A percentile compares a stretch with the other conserved stretches of the same genome.
Evolutionary conservation across 2,329 filamentous ascomycete genomes (phyloP).

Genomic region (Diaporthe nobilis): DNA sequence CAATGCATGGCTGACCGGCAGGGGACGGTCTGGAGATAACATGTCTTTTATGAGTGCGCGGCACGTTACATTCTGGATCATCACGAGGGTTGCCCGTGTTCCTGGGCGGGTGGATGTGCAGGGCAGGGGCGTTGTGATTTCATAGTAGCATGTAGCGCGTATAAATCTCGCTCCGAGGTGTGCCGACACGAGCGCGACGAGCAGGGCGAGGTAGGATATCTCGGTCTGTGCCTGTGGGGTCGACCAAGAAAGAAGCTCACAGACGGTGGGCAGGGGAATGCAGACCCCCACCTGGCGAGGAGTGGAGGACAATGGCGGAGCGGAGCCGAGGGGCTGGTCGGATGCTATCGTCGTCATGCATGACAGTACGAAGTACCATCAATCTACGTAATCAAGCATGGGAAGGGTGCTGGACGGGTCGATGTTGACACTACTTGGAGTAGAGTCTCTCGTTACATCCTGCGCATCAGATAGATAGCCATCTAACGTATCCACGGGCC

Average conservation of each 20-base stretch:
- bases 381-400: neutral
- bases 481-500: neutral
- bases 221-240: constrained; percentile 3
- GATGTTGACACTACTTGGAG: neutral
- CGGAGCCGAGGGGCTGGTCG: neutral
- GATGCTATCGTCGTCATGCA: constrained; percentile 19
- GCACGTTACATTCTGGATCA: constrained; percentile 20
- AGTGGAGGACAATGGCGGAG: neutral
- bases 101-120: constrained; percentile 3
- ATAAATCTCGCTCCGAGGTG: constrained; percentile 19
- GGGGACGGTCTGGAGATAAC: constrained; percentile 3
- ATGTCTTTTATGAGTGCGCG: constrained; percentile 21
- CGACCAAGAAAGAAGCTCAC: constrained; percentile 2
- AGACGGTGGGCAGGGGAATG: neutral
- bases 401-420: neutral
- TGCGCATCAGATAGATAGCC: neutral
- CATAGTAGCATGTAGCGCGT: neutral
- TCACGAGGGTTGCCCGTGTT: constrained; percentile 20
- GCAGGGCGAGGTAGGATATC: neutral
- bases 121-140: constrained; percentile 6
- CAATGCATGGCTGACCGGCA: neutral
- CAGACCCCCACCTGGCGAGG: constrained; percentile 7
- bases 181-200: constrained; percentile 14
- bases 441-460: neutral
- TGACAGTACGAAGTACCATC: neutral